Evolutionary conservation across 768 basidiomycete genomes (phyloP).

Genomic region (Xerocomus potaroensis): DNA sequence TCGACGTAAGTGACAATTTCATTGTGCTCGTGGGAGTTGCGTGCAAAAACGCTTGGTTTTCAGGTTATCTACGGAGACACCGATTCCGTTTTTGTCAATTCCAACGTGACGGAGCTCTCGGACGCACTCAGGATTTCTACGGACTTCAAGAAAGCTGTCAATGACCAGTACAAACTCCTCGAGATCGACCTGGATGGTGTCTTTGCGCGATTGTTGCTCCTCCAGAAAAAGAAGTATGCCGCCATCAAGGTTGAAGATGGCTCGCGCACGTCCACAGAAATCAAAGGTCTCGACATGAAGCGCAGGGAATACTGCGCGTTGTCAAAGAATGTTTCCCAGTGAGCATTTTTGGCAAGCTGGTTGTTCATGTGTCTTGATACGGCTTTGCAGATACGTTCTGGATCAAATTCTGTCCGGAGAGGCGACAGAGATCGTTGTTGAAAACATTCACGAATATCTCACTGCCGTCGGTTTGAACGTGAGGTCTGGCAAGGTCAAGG

Average conservation of each 20-base stretch:
- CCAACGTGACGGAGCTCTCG: constrained; percentile 81
- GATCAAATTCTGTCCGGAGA: constrained; percentile 91
- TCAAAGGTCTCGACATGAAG: constrained; percentile 99
- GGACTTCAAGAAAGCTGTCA: constrained; percentile 93
- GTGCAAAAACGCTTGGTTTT: not conserved
- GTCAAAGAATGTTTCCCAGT: constrained; percentile 93
- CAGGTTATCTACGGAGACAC: constrained; percentile 99
- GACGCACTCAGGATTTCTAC: constrained; percentile 90
- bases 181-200: constrained; percentile 96
- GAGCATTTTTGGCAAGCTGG: constrained; percentile 28
- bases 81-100: constrained; percentile 98
- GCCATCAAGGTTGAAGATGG: constrained; percentile 92
- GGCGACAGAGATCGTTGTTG: constrained; percentile 82
- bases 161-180: constrained; percentile 90
- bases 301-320: constrained; percentile 90
- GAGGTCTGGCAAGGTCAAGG: constrained; percentile 65
- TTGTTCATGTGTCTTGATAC: not conserved
- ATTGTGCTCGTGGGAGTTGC: not conserved
- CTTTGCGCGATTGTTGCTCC: constrained; percentile 84
- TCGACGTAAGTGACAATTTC: constrained; percentile 66
- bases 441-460: constrained; percentile 91
- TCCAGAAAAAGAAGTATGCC: constrained; percentile 99
- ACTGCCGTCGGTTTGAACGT: constrained; percentile 72
- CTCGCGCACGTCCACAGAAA: constrained; percentile 70
- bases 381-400: constrained; percentile 67